These are phyloP conservation scores for Cyclotella distinguenda DNA, from an alignment of 108 stramenopile species.

Conservation along the genomic window DNA sequence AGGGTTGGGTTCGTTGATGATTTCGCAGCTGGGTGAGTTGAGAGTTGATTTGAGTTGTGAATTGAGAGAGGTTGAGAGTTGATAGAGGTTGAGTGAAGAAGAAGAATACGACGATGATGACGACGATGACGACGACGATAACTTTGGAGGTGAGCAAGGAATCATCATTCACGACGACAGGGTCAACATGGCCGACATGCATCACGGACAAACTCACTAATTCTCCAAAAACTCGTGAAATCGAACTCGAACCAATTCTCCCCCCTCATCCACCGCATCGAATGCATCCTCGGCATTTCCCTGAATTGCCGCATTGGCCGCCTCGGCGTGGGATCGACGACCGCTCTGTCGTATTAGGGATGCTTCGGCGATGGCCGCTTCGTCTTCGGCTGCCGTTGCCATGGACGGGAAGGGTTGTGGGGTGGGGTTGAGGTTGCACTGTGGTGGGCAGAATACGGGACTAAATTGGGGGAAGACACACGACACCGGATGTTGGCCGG, in stretches of 20 bases:
- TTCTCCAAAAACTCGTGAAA: constrained; percentile 70
- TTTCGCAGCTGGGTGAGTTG: background rate
- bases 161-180: constrained; percentile 4
- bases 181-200: too few species aligned
- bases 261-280: constrained; percentile 70
- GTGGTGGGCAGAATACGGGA: too few species aligned
- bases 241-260: constrained; percentile 68
- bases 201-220: constrained; percentile 50
- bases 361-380: constrained; percentile 12
- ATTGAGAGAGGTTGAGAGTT: background rate
- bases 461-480: too few species aligned
- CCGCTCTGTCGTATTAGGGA: constrained; percentile 9
- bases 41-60: background rate
- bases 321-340: constrained; percentile 12
- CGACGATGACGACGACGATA: too few species aligned
- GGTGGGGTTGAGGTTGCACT: too few species aligned
- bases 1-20: constrained; percentile 24
- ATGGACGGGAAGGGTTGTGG: too few species aligned
- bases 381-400: too few species aligned
- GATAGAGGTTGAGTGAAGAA: background rate
- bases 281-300: constrained; percentile 52
- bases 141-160: background rate
- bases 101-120: too few species aligned
- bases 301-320: constrained; percentile 73
- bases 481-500: too few species aligned